phyloP scores from a whole-genome alignment of 495 filamentous ascomycete species.

The Mytilinidion resinicola region DNA sequence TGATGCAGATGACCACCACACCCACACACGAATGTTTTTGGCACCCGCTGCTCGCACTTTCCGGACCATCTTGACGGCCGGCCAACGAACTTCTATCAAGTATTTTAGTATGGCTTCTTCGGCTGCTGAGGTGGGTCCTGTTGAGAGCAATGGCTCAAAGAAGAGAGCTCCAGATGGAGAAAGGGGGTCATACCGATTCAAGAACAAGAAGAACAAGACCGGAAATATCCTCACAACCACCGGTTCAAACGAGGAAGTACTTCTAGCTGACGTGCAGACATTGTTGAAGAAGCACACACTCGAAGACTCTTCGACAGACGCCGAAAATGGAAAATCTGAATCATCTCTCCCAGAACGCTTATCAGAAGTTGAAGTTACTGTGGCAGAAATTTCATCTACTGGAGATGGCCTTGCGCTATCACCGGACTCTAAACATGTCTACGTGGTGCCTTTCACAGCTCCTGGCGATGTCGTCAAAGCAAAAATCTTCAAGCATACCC shows the following conservation, averaged over 20 bases:
- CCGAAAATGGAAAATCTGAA: background rate
- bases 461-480: conserved; percentile 76
- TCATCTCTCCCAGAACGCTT: conserved; percentile 57
- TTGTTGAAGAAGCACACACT: conserved; percentile 52
- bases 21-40: conserved; percentile 9
- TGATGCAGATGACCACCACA: background rate
- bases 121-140: conserved; percentile 15
- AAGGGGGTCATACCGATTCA: conserved; percentile 34
- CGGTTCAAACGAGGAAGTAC: conserved; percentile 65
- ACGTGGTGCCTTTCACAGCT: conserved; percentile 80
- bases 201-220: conserved; percentile 53
- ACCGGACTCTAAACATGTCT: conserved; percentile 63
- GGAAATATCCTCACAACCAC: conserved; percentile 43
- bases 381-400: conserved; percentile 75
- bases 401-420: conserved; percentile 76
- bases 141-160: conserved; percentile 20
- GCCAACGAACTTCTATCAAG: background rate
- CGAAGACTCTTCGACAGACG: conserved; percentile 29
- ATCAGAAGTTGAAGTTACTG: conserved; percentile 69
- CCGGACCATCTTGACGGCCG: conserved; percentile 8
- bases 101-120: conserved; percentile 21
- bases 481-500: conserved; percentile 67
- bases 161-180: conserved; percentile 33
- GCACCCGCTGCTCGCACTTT: conserved; percentile 6
- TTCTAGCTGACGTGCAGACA: conserved; percentile 61